Conservation (phyloP, 306 rosid species). For the Sechiopsis laciniata region DNA sequence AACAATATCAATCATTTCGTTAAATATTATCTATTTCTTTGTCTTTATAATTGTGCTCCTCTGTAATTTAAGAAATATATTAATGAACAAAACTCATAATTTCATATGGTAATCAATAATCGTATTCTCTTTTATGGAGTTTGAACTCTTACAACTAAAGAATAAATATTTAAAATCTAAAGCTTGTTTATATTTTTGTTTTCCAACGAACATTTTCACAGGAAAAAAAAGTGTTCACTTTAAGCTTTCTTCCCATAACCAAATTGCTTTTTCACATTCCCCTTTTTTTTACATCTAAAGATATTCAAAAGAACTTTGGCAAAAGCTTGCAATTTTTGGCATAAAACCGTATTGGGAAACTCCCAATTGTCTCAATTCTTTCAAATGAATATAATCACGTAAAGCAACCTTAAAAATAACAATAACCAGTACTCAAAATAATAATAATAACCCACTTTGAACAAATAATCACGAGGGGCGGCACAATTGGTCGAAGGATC, state of each 20-base stretch:
- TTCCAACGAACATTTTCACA: background rate
- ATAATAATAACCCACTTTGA: background rate
- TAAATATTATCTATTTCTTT: too few species aligned
- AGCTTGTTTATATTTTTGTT: background rate
- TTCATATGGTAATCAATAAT: too few species aligned
- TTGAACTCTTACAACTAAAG: background rate
- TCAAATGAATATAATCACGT: background rate
- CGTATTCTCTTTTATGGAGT: too few species aligned
- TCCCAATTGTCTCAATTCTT: background rate
- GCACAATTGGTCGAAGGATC: too few species aligned
- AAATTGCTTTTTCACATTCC: slow-evolving; percentile 17
- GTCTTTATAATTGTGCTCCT: too few species aligned
- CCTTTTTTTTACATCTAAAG: slow-evolving; percentile 10
- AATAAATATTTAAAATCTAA: background rate
- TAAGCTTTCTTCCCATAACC: slow-evolving; percentile 38
- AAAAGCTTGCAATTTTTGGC: slow-evolving; percentile 13
- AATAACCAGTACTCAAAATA: too few species aligned
- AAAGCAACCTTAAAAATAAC: background rate
- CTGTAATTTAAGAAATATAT: too few species aligned
- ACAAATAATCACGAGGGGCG: background rate
- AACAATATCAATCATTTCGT: too few species aligned
- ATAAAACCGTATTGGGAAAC: background rate
- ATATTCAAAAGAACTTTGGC: background rate
- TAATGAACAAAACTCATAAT: too few species aligned
- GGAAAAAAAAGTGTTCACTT: background rate